A percentile compares a stretch with the other conserved stretches of the same genome.
Evolutionary conservation across 345 rosid genomes (phyloP).

Genomic region (Heritiera littoralis): DNA sequence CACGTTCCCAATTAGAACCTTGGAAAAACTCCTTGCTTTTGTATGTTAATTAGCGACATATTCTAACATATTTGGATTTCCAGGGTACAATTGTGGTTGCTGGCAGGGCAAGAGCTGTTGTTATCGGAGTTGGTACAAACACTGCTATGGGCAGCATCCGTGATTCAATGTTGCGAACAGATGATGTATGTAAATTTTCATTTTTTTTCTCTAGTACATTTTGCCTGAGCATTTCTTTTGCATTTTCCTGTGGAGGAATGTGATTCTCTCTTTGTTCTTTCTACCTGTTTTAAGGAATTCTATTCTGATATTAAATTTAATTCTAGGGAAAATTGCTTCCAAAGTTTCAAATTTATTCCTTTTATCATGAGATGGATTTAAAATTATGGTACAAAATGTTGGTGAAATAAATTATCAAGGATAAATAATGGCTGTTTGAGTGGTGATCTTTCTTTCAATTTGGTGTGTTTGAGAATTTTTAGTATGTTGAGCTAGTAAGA

Average conservation of each 20-base stretch:
- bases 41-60: conserved; percentile 10
- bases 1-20: not conserved
- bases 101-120: conserved; percentile 97
- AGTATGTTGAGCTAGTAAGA: not conserved
- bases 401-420: not conserved
- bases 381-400: not conserved
- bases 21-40: conserved; percentile 13
- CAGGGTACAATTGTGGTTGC: conserved; percentile 96
- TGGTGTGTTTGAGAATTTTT: not conserved
- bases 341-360: conserved; percentile 15
- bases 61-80: conserved; percentile 35
- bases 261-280: not conserved
- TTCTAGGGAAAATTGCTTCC: conserved; percentile 6
- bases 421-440: conserved; percentile 9
- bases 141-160: conserved; percentile 99
- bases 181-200: conserved; percentile 60
- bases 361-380: not conserved
- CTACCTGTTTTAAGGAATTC: not conserved
- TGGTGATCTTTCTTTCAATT: not conserved
- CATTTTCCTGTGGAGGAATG: not conserved
- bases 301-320: conserved; percentile 9
- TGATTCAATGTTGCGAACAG: conserved; percentile 92
- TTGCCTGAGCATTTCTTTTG: conserved; percentile 10
- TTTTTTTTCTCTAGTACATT: not conserved
- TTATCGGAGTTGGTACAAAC: conserved; percentile 89